phyloP scores from a whole-genome alignment of 441 rosid species.

The Sinapis alba region DNA sequence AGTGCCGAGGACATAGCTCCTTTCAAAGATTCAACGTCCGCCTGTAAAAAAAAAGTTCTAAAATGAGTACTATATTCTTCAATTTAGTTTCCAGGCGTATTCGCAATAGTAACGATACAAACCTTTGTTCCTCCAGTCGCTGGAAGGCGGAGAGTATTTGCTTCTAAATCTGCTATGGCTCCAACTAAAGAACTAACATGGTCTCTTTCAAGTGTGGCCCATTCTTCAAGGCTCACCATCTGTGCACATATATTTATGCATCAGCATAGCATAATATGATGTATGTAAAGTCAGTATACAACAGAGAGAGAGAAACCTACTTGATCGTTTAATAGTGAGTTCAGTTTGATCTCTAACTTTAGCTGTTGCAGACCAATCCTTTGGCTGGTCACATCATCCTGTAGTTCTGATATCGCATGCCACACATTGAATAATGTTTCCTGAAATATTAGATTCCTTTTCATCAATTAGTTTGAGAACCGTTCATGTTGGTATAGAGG shows the following conservation, averaged over 20 bases:
- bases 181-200: constrained; percentile 78
- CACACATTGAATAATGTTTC: constrained; percentile 72
- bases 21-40: constrained; percentile 72
- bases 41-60: constrained; percentile 51
- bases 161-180: constrained; percentile 83
- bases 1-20: constrained; percentile 85
- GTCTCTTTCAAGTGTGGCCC: constrained; percentile 85
- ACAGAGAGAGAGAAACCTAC: constrained; percentile 45
- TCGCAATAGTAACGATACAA: neutral
- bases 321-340: constrained; percentile 65
- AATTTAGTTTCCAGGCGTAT: neutral
- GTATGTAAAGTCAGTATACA: neutral
- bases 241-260: constrained; percentile 40
- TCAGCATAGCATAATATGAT: constrained; percentile 22
- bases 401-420: constrained; percentile 60
- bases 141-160: constrained; percentile 92
- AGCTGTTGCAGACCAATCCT: constrained; percentile 70
- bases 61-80: constrained; percentile 34
- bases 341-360: constrained; percentile 76
- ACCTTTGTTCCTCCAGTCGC: constrained; percentile 89
- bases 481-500: constrained; percentile 5
- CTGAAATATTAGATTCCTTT: constrained; percentile 49
- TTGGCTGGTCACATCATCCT: constrained; percentile 73
- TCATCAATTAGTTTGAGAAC: constrained; percentile 7
- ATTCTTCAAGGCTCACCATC: constrained; percentile 81